A percentile compares a stretch with the other conserved stretches of the same genome.
Conservation (phyloP, 768 basidiomycete species). For the Lactarius evosmus region DNA sequence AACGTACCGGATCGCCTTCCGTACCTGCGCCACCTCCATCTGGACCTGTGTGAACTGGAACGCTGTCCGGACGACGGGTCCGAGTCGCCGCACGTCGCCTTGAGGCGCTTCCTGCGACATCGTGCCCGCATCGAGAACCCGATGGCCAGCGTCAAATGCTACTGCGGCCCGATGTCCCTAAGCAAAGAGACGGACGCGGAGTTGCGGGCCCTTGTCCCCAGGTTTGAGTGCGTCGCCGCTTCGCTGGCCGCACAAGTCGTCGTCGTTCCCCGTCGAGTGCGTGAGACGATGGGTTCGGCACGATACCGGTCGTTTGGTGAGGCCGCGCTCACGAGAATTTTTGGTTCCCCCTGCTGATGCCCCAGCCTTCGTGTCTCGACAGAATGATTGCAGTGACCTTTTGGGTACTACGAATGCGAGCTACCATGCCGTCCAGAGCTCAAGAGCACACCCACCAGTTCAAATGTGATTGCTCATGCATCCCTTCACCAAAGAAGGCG, state of each 20-base stretch:
- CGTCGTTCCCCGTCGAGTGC: neutral
- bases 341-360: neutral
- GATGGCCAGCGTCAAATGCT: conserved; percentile 8
- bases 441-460: neutral
- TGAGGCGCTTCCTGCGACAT: conserved; percentile 4
- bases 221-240: conserved; percentile 3
- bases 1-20: conserved; percentile 15
- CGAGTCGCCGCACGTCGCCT: neutral
- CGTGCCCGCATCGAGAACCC: conserved; percentile 6
- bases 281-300: conserved; percentile 5
- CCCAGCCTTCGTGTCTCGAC: neutral
- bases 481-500: neutral
- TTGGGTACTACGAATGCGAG: neutral
- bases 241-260: neutral
- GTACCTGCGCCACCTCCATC: conserved; percentile 2
- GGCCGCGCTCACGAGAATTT: neutral
- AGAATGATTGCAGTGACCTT: neutral
- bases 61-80: neutral
- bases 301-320: conserved; percentile 11
- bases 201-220: conserved; percentile 3
- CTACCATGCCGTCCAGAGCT: neutral
- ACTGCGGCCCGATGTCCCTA: conserved; percentile 10
- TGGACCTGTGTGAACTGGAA: conserved; percentile 3
- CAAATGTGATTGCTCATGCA: neutral
- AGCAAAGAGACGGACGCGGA: conserved; percentile 1